Evolutionary conservation across 1,284 basidiomycete species (phyloP).

Genomic region (Microbotryum silenes-acaulis): DNA sequence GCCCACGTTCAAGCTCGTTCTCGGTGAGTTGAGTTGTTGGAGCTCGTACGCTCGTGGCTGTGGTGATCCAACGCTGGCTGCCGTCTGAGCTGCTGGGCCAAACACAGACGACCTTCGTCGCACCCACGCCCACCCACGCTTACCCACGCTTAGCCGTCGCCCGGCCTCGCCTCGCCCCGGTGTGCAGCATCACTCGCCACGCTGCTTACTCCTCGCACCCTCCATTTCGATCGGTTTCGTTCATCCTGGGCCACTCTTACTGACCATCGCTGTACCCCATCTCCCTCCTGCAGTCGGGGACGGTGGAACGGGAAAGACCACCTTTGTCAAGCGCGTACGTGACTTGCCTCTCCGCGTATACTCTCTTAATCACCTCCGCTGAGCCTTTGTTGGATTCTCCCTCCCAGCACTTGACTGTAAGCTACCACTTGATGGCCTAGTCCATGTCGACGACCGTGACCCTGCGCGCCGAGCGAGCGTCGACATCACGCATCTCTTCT

Average conservation of each 20-base stretch:
- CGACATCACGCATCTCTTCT: background rate
- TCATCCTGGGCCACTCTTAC: background rate
- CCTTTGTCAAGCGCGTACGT: constrained; percentile 79
- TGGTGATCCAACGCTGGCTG: background rate
- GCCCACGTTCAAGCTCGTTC: constrained; percentile 98
- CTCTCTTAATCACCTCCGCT: background rate
- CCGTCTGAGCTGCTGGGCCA: background rate
- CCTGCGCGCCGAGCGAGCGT: background rate
- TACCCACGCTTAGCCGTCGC: too few species aligned
- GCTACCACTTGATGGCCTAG: background rate
- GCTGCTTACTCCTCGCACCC: background rate
- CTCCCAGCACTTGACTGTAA: constrained; percentile 77
- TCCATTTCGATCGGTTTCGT: background rate
- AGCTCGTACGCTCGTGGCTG: background rate
- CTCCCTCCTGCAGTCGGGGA: constrained; percentile 46
- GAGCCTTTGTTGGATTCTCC: constrained; percentile 24
- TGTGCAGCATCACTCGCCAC: constrained; percentile 36
- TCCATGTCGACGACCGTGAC: background rate
- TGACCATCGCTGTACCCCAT: background rate
- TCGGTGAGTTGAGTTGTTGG: constrained; percentile 62
- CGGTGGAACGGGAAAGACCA: constrained; percentile 54
- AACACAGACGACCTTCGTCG: too few species aligned
- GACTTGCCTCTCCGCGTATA: too few species aligned
- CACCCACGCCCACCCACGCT: too few species aligned
- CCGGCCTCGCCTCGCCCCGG: too few species aligned